Base-by-base conservation (phyloP, 306 rosid species). In the Herpetospermum pedunculosum region DNA sequence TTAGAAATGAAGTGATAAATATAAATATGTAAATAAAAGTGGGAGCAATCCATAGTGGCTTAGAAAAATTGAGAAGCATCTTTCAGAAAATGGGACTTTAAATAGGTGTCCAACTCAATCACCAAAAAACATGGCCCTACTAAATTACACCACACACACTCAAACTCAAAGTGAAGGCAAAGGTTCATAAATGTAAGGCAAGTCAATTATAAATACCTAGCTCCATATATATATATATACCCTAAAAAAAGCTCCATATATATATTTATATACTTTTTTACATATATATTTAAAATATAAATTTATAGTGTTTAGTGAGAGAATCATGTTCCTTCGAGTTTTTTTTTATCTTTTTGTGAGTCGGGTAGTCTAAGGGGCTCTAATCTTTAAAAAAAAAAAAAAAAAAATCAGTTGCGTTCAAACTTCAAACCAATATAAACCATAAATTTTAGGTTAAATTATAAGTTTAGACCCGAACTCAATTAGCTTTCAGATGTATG, bases 31-130 rank as follows among this genome's bases (percentile, higher is more conserved):
- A 34, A 71, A 53, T 73, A 53, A 53, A 38, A 73, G 74, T 53
- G 46, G 58, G 37, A 11, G 34, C 26, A 28, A 43, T 43, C 54
- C 52, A 48, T 40, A 32, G 77, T 71, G 80, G 70, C 74, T 62
- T 29, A 54, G 70, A 76, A 80, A 70, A 14, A 32, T 57, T 74
- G 64, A 69, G 55, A 55, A 69, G 72, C 79, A 46, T 47, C 55
- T 69, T 12, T 57, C 79, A 57, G 4, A 63, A 77, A 75, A 43
- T 68, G 75, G 40, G 76, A 75, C 76, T 68, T 68, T 75, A 72
- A 25, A 73, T 50, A 52, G 30, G 41, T 40, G 70, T 80, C 76
- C 47, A 58, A 75, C 52, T 80, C 49, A 28, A 58, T 48, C 76
- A 69, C 40, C 47, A 47, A 69, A 69, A 46, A 69, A 28, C 74